These are phyloP conservation scores for Pseudognaphalium luteoalbum DNA, from an alignment of 129 eudicot species.

Conservation along the genomic window DNA sequence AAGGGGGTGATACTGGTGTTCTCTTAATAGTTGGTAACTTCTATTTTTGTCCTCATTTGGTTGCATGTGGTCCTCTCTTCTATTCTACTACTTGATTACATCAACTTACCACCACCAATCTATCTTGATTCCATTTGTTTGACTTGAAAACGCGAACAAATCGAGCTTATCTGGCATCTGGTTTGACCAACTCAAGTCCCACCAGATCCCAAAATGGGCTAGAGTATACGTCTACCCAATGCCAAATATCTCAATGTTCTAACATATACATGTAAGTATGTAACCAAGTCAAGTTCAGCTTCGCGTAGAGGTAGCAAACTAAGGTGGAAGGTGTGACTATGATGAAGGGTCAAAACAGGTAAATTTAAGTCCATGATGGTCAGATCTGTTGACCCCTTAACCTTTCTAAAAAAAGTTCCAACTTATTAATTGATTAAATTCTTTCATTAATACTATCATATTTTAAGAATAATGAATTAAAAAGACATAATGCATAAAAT, in stretches of 20 bases:
- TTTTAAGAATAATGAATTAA: background rate
- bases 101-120: constrained; percentile 22
- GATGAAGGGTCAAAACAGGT: background rate
- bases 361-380: background rate
- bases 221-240: background rate
- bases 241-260: background rate
- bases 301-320: background rate
- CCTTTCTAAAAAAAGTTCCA: background rate
- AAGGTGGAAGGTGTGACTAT: background rate
- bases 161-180: constrained; percentile 28
- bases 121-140: constrained; percentile 31
- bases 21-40: constrained; percentile 3
- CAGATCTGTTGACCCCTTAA: background rate
- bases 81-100: constrained; percentile 18
- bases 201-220: constrained; percentile 1
- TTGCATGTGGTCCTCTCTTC: constrained; percentile 33
- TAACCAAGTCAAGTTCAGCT: background rate
- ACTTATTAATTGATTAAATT: background rate
- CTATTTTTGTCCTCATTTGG: constrained; percentile 26
- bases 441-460: background rate
- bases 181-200: constrained; percentile 29
- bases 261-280: background rate
- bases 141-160: constrained; percentile 23
- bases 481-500: background rate
- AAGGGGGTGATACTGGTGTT: constrained; percentile 10